Evolutionary conservation across 2,329 filamentous ascomycete genomes (phyloP).

Genomic region (Epichloe bromicola): DNA sequence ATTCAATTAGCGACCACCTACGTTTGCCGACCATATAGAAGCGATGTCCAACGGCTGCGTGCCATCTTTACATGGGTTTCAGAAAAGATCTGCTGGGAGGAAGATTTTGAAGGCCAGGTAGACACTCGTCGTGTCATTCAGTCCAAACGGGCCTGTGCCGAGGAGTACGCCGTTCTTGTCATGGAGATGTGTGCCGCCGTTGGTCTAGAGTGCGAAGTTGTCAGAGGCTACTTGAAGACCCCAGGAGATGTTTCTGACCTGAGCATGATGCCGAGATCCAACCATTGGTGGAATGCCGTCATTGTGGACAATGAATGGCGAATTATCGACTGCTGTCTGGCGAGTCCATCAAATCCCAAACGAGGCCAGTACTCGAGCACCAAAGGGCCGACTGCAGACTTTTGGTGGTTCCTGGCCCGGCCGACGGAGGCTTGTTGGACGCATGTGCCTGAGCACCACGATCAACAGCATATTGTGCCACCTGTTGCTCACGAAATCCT

Average conservation of each 20-base stretch:
- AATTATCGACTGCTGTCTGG: conserved; percentile 86
- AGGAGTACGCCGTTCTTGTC: conserved; percentile 82
- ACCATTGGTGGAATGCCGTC: conserved; percentile 97
- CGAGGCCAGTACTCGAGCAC: conserved; percentile 65
- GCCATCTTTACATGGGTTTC: conserved; percentile 96
- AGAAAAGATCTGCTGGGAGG: conserved; percentile 93
- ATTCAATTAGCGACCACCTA: conserved; percentile 78
- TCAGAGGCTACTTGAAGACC: conserved; percentile 80
- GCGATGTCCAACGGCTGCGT: conserved; percentile 80
- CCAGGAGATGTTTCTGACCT: conserved; percentile 76
- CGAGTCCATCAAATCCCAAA: conserved; percentile 78
- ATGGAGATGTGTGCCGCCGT: conserved; percentile 89
- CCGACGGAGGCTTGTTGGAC: conserved; percentile 91
- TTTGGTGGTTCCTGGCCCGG: conserved; percentile 86
- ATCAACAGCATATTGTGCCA: conserved; percentile 88
- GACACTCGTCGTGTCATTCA: conserved; percentile 78
- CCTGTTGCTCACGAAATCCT: conserved; percentile 76
- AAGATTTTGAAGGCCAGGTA: conserved; percentile 75
- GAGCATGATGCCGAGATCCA: conserved; percentile 70
- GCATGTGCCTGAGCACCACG: conserved; percentile 75
- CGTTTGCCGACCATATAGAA: conserved; percentile 85
- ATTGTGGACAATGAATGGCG: conserved; percentile 92
- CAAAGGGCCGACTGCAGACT: conserved; percentile 58
- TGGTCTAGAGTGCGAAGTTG: conserved; percentile 74
- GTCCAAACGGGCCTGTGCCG: conserved; percentile 67